Base-by-base conservation (phyloP, 371 early-diverging fungal genomes). In the Lichtheimia hyalospora region DNA sequence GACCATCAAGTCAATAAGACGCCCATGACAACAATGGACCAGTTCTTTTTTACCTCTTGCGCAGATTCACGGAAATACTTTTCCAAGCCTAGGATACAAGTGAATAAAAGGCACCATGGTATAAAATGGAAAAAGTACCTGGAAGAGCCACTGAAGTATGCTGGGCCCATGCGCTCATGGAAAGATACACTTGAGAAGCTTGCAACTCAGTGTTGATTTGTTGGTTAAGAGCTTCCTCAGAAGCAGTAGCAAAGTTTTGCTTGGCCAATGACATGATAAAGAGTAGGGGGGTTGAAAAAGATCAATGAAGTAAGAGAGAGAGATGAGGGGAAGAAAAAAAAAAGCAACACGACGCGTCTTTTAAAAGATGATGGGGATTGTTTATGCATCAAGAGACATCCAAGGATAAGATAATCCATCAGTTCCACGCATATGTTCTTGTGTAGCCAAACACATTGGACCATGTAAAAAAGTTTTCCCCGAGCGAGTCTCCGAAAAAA, bases 221-320 rank as follows among this genome's bases (percentile, higher is more conserved):
- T 53, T 81, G 75, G 70, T 88, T 88, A 62, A 88, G 73, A 56
- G 82, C 79, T 60, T 86, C 85, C 70, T 88, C 87, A 28, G 82
- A 77, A 63, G 81, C 69, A 28, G 76, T 73, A 34, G 85, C 63
- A 57, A 83, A 88, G 73, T 86, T 88, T 68, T 88, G 89, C 66
- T 86, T 84, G 66, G 83, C 81, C 62, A 87, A 72, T 48, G 84
- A 80, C 86, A 85, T 85, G 62, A 46, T 72, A 14, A 24, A 43
- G 18, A 16, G 50, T 10, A 21, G 14, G 39, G 58, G 39, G 27
- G 21, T 23, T 42, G 25, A 27, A 52, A 23, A 50, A 43, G n/a
- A 52, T 13, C 7, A 39, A 39, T 39, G 40, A 46, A 46, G 54
- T 16, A 23, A 25, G 50, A 49, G 34, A 58, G 3, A 52, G 25